A percentile compares a stretch with the other conserved stretches of the same genome.
These are phyloP conservation scores for Debaryomycetaceae sp. DNA, from an alignment of 1,139 yeast species.

Conservation along the genomic window DNA sequence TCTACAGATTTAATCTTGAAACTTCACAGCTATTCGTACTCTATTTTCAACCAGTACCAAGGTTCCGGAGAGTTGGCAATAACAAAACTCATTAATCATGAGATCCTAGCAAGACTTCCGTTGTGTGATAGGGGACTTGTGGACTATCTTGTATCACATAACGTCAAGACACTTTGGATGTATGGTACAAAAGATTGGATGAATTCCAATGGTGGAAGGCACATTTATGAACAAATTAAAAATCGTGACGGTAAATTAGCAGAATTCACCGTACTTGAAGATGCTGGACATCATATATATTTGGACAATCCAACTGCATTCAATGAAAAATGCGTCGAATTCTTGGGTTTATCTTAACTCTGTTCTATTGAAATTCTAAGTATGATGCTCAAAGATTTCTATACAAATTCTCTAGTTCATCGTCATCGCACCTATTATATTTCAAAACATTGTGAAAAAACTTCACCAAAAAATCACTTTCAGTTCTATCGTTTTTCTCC, in stretches of 20 bases:
- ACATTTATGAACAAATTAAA: constrained; percentile 25
- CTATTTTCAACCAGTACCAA: constrained; percentile 44
- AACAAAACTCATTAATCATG: constrained; percentile 39
- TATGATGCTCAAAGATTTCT: constrained; percentile 6
- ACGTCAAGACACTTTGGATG: constrained; percentile 31
- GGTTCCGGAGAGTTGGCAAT: constrained; percentile 47
- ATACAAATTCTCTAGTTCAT: constrained; percentile 6
- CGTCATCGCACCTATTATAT: constrained; percentile 5
- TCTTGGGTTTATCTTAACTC: constrained; percentile 15
- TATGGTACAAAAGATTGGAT: constrained; percentile 50
- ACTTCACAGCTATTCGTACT: constrained; percentile 40
- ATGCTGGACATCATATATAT: constrained; percentile 45
- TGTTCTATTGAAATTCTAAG: not conserved
- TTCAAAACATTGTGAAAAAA: constrained; percentile 3
- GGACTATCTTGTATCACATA: constrained; percentile 23
- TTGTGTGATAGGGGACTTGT: constrained; percentile 41
- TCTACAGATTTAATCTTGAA: constrained; percentile 27
- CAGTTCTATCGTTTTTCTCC: constrained; percentile 7
- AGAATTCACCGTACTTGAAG: constrained; percentile 22
- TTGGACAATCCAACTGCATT: constrained; percentile 37
- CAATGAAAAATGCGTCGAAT: constrained; percentile 25
- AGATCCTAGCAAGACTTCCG: constrained; percentile 39
- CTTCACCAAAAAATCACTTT: constrained; percentile 4
- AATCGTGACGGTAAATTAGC: constrained; percentile 16
- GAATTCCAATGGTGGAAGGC: constrained; percentile 40